A percentile compares a stretch with the other conserved stretches of the same genome.
Conservation (phyloP, 1,284 basidiomycete genomes). For the Serendipita sp. region DNA sequence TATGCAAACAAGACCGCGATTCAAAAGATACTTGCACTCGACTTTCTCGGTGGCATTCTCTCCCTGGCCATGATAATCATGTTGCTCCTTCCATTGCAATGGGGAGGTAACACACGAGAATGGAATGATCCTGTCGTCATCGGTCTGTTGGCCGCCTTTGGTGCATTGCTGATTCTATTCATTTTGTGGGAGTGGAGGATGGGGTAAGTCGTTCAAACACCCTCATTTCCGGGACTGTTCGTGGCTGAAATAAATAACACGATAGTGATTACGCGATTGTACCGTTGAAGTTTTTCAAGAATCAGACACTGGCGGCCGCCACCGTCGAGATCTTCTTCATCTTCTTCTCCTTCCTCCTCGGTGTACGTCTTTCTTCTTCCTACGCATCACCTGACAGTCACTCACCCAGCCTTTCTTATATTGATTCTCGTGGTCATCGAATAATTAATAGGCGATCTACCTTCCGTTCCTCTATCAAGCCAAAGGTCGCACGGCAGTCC, state of each 20-base stretch:
- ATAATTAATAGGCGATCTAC: slow-evolving; percentile 13
- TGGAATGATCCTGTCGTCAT: slow-evolving; percentile 25
- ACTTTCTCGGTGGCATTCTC: slow-evolving; percentile 19
- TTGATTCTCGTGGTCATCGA: background rate
- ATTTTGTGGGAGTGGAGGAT: slow-evolving; percentile 24
- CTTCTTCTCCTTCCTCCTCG: slow-evolving; percentile 1
- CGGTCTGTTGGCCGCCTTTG: slow-evolving; percentile 19
- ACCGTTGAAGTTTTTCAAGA: slow-evolving; percentile 18
- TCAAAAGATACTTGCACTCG: slow-evolving; percentile 15
- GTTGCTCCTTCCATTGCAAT: slow-evolving; percentile 26
- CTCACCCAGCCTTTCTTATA: too few species aligned
- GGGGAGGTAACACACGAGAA: slow-evolving; percentile 30
- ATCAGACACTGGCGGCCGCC: slow-evolving; percentile 22
- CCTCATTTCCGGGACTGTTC: background rate
- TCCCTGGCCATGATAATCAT: slow-evolving; percentile 21
- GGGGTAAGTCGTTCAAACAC: slow-evolving; percentile 11
- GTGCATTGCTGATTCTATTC: slow-evolving; percentile 22
- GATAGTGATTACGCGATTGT: slow-evolving; percentile 18
- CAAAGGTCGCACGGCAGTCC: slow-evolving; percentile 22
- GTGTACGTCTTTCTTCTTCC: background rate
- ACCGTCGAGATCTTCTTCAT: slow-evolving; percentile 23
- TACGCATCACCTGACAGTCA: slow-evolving; percentile 5
- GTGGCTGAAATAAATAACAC: background rate
- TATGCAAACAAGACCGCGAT: slow-evolving; percentile 13
- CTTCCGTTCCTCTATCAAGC: slow-evolving; percentile 27